Evolutionary conservation across 805 yeast genomes (phyloP).

Genomic region (Nakazawaea pomicola): DNA sequence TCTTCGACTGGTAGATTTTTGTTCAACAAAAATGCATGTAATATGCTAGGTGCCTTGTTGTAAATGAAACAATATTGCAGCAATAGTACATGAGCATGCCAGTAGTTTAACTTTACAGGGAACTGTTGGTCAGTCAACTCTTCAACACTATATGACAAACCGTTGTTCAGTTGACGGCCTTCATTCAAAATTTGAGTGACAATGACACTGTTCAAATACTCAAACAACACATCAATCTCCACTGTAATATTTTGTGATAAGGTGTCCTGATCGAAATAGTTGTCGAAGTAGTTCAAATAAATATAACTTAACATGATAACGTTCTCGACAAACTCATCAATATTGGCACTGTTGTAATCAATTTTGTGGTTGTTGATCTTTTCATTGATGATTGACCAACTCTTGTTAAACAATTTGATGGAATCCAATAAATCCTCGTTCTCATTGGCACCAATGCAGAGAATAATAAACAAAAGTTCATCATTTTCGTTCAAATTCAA

Average conservation of each 20-base stretch:
- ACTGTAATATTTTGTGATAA: conserved; percentile 17
- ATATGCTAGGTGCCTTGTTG: conserved; percentile 36
- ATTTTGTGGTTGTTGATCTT: conserved; percentile 23
- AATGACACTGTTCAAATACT: conserved; percentile 44
- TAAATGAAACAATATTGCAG: conserved; percentile 36
- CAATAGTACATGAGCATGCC: conserved; percentile 45
- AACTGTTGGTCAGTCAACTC: conserved; percentile 14
- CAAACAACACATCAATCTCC: conserved; percentile 42
- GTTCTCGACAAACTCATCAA: conserved; percentile 36
- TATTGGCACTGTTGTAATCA: conserved; percentile 25
- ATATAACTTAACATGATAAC: conserved; percentile 39
- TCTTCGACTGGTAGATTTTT: conserved; percentile 22
- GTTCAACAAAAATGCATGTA: conserved; percentile 25
- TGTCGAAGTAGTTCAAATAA: conserved; percentile 32
- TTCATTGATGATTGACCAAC: conserved; percentile 35
- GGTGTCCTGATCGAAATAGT: conserved; percentile 13
- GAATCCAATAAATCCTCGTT: conserved; percentile 29
- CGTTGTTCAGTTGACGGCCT: conserved; percentile 10
- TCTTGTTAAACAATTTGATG: conserved; percentile 33
- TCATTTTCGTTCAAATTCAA: conserved; percentile 25
- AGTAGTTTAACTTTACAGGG: conserved; percentile 27
- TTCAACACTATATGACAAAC: conserved; percentile 7
- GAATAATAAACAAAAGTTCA: conserved; percentile 36
- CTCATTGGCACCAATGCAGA: conserved; percentile 41
- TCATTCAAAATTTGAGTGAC: conserved; percentile 35